Conservation (phyloP, 805 yeast species). For the Cephaloascus albidus region DNA sequence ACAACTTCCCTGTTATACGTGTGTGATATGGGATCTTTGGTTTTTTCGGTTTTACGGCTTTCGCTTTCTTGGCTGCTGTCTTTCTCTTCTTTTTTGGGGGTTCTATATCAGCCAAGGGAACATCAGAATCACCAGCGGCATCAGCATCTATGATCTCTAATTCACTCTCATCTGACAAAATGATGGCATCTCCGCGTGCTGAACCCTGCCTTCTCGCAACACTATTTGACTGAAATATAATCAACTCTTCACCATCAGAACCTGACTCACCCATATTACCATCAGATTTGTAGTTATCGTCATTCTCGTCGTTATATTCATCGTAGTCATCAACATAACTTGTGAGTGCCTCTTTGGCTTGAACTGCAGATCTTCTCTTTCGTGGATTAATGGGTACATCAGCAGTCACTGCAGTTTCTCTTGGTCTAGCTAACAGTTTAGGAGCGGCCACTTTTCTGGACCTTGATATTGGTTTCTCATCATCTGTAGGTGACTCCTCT, state of each 20-base stretch:
- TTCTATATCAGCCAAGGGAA: constrained; percentile 2
- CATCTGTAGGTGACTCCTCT: constrained; percentile 10
- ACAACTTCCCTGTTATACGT: constrained; percentile 58
- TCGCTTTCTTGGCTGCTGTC: constrained; percentile 15
- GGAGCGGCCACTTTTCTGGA: not conserved
- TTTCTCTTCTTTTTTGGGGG: constrained; percentile 9
- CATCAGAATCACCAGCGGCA: constrained; percentile 8
- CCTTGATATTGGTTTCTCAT: constrained; percentile 1
- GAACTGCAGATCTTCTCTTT: constrained; percentile 13
- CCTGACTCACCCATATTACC: not conserved
- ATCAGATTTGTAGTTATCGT: not conserved
- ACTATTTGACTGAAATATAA: not conserved
- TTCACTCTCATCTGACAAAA: not conserved
- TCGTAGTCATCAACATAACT: constrained; percentile 20
- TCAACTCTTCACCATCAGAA: constrained; percentile 1
- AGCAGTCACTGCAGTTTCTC: constrained; percentile 9
- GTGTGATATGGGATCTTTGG: constrained; percentile 62
- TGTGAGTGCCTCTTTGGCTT: constrained; percentile 13
- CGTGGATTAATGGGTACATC: constrained; percentile 4
- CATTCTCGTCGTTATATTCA: constrained; percentile 10
- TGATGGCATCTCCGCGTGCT: not conserved
- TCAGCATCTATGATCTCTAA: constrained; percentile 6
- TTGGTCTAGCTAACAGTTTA: constrained; percentile 1
- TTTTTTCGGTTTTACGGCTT: constrained; percentile 24
- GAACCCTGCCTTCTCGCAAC: not conserved